Evolutionary conservation across 441 rosid genomes (phyloP).

Genomic region (Aleurites moluccanus): DNA sequence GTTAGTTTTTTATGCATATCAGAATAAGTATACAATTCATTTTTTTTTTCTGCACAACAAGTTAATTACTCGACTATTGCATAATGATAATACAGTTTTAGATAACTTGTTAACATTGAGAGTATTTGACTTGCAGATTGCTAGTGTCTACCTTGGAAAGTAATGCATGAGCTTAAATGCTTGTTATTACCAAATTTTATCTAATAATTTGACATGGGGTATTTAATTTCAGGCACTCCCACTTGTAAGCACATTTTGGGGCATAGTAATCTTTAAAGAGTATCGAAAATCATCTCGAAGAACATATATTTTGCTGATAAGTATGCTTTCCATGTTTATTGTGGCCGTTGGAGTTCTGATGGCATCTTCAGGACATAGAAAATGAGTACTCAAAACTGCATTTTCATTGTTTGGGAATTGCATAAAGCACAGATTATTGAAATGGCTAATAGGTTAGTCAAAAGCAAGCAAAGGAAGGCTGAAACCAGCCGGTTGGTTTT

Average conservation of each 20-base stretch:
- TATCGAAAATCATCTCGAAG: conserved; percentile 69
- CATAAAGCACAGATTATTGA: neutral
- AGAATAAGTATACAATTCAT: neutral
- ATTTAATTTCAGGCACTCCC: conserved; percentile 66
- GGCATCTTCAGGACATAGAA: conserved; percentile 78
- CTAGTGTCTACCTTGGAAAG: neutral
- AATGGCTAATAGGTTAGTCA: neutral
- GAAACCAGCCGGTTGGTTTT: neutral
- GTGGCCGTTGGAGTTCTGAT: conserved; percentile 72
- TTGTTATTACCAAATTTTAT: neutral
- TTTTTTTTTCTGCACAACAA: too few species aligned
- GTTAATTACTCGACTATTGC: too few species aligned
- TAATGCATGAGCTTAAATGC: neutral
- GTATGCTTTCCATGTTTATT: conserved; percentile 73
- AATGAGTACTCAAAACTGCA: conserved; percentile 38
- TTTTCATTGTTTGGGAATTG: neutral
- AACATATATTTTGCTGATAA: conserved; percentile 59
- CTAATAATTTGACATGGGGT: neutral
- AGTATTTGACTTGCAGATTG: too few species aligned
- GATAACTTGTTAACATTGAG: too few species aligned
- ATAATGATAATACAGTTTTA: too few species aligned
- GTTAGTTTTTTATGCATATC: conserved; percentile 29
- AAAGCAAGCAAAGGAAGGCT: conserved; percentile 1
- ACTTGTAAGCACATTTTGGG: conserved; percentile 88
- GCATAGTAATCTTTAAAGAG: conserved; percentile 69